phyloP scores from a whole-genome alignment of 2,329 filamentous ascomycete genomes.

The Aureobasidium sp. region DNA sequence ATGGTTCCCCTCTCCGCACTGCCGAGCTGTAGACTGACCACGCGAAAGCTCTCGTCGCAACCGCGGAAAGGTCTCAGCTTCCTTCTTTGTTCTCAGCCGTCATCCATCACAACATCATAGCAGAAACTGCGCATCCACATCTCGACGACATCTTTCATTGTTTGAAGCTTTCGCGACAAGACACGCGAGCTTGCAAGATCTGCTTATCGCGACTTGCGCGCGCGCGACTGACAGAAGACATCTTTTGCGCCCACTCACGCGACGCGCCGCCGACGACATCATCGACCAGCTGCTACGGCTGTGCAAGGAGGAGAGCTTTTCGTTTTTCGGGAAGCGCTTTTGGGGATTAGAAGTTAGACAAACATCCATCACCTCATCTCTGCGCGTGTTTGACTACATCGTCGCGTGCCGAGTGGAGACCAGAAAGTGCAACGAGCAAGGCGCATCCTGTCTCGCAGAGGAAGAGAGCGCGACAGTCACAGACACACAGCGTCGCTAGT shows the following conservation, averaged over 20 bases:
- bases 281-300: background rate
- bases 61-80: constrained; percentile 4
- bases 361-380: constrained; percentile 6
- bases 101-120: background rate
- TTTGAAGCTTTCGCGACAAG: background rate
- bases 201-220: background rate
- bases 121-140: background rate
- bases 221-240: background rate
- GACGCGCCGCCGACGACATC: constrained; percentile 5
- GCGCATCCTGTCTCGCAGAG: background rate
- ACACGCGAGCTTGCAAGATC: background rate
- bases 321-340: background rate
- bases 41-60: background rate
- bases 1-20: constrained; percentile 6
- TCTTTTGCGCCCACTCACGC: constrained; percentile 4
- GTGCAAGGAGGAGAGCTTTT: background rate
- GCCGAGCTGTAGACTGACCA: background rate
- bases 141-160: background rate
- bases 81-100: background rate
- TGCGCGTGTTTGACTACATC: constrained; percentile 7
- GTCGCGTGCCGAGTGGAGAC: constrained; percentile 1
- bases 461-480: background rate
- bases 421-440: background rate
- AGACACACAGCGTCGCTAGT: background rate
- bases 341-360: constrained; percentile 10